Evolutionary conservation across 306 rosid genomes (phyloP).

Genomic region (Castanea sativa): DNA sequence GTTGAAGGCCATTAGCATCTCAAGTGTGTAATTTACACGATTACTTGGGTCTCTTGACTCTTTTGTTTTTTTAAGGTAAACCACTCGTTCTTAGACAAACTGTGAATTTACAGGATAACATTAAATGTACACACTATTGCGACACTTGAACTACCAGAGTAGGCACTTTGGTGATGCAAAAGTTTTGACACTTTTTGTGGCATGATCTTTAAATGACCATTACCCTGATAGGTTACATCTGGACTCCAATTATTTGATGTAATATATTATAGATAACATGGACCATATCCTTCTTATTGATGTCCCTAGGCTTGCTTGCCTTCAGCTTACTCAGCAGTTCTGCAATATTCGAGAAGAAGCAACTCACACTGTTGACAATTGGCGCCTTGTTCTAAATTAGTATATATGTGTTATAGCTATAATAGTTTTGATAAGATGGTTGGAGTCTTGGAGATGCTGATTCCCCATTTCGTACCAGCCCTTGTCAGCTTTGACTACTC

Average conservation of each 20-base stretch:
- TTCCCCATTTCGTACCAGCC: not conserved
- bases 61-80: not conserved
- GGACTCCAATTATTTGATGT: not conserved
- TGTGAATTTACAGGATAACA: not conserved
- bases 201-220: not conserved
- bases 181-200: not conserved
- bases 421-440: not conserved
- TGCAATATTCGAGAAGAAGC: not conserved
- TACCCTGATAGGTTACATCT: not conserved
- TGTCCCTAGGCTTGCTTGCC: not conserved
- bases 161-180: not conserved
- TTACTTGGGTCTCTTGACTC: not conserved
- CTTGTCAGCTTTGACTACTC: not conserved
- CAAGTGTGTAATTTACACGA: slow-evolving; percentile 44
- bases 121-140: not conserved
- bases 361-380: not conserved
- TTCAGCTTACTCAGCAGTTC: not conserved
- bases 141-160: not conserved
- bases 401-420: not conserved
- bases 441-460: not conserved
- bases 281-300: not conserved
- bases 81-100: not conserved
- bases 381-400: not conserved
- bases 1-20: slow-evolving; percentile 86
- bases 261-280: not conserved